Percentiles rank a stretch among this genome's conserved stretches.
phyloP scores from a whole-genome alignment of 1,284 basidiomycete genomes.

The Ceratorhiza oryzae-sativae region DNA sequence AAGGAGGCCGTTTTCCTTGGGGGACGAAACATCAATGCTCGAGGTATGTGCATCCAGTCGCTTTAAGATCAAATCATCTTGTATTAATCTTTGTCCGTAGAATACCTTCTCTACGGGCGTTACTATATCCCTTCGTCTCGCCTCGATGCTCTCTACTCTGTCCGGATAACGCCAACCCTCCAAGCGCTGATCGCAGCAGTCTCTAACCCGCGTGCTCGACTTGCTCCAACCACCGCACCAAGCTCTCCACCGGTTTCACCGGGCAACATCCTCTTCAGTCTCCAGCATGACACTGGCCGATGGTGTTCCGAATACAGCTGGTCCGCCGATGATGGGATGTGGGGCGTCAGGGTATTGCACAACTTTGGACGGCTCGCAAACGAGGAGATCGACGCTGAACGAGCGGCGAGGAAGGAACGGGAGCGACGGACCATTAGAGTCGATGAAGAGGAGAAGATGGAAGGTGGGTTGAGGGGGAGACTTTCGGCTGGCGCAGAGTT shows the following conservation, averaged over 20 bases:
- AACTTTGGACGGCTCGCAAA: constrained; percentile 79
- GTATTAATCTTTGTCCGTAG: constrained; percentile 53
- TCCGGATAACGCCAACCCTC: constrained; percentile 74
- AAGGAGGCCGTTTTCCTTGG: constrained; percentile 81
- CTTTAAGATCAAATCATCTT: neutral
- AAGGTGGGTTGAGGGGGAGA: constrained; percentile 87
- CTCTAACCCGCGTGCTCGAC: constrained; percentile 64
- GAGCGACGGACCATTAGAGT: constrained; percentile 63
- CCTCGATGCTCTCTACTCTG: constrained; percentile 89
- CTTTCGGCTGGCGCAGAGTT: constrained; percentile 93
- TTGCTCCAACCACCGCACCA: constrained; percentile 12
- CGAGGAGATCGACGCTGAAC: constrained; percentile 44
- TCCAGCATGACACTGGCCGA: constrained; percentile 91
- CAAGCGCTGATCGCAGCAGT: constrained; percentile 76
- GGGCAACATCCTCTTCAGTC: constrained; percentile 84
- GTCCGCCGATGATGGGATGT: constrained; percentile 92
- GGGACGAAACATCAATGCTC: constrained; percentile 76
- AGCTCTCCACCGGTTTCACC: constrained; percentile 46
- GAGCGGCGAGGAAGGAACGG: constrained; percentile 22
- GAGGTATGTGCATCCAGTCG: constrained; percentile 61
- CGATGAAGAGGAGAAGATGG: constrained; percentile 89
- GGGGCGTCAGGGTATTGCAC: constrained; percentile 87
- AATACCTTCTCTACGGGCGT: constrained; percentile 91
- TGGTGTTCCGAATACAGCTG: constrained; percentile 96
- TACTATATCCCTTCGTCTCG: constrained; percentile 89